Conservation (phyloP, 2,329 filamentous ascomycete genomes). For the Pseudogymnoascus sp. region DNA sequence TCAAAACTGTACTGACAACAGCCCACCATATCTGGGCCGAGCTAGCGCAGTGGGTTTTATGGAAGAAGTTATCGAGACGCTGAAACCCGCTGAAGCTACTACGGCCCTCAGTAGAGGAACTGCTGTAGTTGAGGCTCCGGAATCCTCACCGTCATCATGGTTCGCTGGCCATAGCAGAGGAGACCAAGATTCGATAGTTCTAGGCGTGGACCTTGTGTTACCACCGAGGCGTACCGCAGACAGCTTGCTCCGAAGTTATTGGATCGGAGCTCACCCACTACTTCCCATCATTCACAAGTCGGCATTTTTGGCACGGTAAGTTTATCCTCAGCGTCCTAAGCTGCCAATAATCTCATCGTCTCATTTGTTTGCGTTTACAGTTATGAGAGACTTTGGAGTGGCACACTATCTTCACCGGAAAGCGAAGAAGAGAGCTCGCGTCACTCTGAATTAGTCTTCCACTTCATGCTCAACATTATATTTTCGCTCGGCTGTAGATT, state of each 20-base stretch:
- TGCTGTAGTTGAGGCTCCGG: not conserved
- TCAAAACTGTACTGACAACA: not conserved
- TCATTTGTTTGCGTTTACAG: not conserved
- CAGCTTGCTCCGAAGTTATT: constrained; percentile 1
- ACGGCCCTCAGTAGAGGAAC: not conserved
- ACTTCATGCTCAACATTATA: constrained; percentile 19
- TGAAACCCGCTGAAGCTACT: not conserved
- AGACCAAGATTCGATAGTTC: not conserved
- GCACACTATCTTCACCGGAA: not conserved
- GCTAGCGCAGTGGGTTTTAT: constrained; percentile 9
- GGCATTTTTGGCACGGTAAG: not conserved
- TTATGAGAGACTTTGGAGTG: not conserved
- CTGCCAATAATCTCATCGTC: not conserved
- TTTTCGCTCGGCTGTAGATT: constrained; percentile 20
- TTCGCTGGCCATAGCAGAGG: not conserved
- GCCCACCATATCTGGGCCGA: not conserved
- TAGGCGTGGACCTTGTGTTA: not conserved
- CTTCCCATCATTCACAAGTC: constrained; percentile 9
- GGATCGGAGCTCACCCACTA: not conserved
- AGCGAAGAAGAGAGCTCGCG: not conserved
- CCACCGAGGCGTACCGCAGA: not conserved
- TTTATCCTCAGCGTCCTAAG: not conserved
- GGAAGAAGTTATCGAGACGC: not conserved
- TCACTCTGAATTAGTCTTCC: constrained; percentile 11
- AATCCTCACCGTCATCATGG: not conserved